Conservation (phyloP, 441 rosid species). For the Brassica hybrid region DNA sequence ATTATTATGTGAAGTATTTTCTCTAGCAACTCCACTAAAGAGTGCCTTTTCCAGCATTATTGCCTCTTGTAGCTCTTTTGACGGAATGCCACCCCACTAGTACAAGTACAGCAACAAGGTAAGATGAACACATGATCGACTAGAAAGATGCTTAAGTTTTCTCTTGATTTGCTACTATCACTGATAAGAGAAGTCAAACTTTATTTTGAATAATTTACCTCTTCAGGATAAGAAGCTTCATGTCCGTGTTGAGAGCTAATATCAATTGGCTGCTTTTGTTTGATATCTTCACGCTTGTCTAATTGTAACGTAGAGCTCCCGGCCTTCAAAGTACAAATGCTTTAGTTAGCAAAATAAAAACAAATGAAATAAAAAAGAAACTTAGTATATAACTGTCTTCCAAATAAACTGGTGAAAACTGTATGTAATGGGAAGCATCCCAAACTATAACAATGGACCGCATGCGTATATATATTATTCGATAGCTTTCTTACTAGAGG, state of each 20-base stretch:
- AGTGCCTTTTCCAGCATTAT: slow-evolving; percentile 66
- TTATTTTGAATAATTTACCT: slow-evolving; percentile 40
- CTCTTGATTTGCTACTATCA: neutral
- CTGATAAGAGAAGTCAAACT: neutral
- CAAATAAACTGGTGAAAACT: slow-evolving; percentile 1
- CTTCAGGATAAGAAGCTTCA: slow-evolving; percentile 43
- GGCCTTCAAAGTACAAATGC: slow-evolving; percentile 40
- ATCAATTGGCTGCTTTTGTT: slow-evolving; percentile 43
- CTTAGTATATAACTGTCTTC: neutral
- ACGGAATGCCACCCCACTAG: slow-evolving; percentile 69
- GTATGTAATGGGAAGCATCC: slow-evolving; percentile 9
- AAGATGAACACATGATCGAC: slow-evolving; percentile 17
- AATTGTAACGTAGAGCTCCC: slow-evolving; percentile 49
- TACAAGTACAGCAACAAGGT: slow-evolving; percentile 19
- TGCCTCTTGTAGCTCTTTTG: slow-evolving; percentile 71
- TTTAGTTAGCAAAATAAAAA: slow-evolving; percentile 34
- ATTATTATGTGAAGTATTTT: slow-evolving; percentile 38
- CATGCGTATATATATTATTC: neutral
- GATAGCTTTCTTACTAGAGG: neutral
- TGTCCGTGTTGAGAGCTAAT: slow-evolving; percentile 38
- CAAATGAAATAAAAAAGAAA: slow-evolving; percentile 11
- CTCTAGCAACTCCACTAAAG: slow-evolving; percentile 52
- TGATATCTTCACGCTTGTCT: slow-evolving; percentile 39
- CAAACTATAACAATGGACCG: slow-evolving; percentile 2
- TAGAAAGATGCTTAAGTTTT: neutral